Evolutionary conservation across 495 filamentous ascomycete genomes (phyloP).

Genomic region (Aspergillus ellipticus): DNA sequence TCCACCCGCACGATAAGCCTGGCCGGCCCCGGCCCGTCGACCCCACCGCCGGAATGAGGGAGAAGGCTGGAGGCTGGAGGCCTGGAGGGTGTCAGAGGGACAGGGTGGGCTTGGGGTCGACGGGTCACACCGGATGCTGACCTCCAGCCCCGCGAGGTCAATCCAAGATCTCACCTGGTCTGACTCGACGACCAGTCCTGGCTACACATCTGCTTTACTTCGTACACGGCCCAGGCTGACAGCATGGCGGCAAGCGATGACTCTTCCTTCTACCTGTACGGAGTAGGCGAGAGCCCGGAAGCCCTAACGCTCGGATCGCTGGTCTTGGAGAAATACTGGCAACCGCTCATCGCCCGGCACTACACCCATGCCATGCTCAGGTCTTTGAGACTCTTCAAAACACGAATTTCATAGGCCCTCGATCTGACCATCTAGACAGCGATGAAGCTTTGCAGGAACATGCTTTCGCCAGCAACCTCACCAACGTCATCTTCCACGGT

Average conservation of each 20-base stretch:
- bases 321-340: not conserved
- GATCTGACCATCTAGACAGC: not conserved
- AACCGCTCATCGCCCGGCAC: not conserved
- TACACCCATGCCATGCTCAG: not conserved
- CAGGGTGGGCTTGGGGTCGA: too few species aligned
- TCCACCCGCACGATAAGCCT: not conserved
- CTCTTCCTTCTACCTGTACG: not conserved
- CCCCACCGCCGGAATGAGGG: too few species aligned
- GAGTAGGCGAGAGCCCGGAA: not conserved
- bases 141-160: not conserved
- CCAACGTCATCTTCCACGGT: not conserved
- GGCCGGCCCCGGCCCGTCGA: not conserved
- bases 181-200: too few species aligned
- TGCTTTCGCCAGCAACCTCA: not conserved
- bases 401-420: not conserved
- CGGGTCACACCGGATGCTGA: too few species aligned
- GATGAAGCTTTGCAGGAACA: not conserved
- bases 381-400: not conserved
- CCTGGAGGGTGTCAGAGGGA: too few species aligned
- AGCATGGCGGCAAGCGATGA: not conserved
- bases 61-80: too few species aligned
- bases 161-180: not conserved
- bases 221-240: too few species aligned
- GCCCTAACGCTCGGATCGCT: not conserved
- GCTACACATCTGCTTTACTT: too few species aligned